phyloP scores from a whole-genome alignment of 1,284 basidiomycete species.

The Ceratobasidium papillatum region DNA sequence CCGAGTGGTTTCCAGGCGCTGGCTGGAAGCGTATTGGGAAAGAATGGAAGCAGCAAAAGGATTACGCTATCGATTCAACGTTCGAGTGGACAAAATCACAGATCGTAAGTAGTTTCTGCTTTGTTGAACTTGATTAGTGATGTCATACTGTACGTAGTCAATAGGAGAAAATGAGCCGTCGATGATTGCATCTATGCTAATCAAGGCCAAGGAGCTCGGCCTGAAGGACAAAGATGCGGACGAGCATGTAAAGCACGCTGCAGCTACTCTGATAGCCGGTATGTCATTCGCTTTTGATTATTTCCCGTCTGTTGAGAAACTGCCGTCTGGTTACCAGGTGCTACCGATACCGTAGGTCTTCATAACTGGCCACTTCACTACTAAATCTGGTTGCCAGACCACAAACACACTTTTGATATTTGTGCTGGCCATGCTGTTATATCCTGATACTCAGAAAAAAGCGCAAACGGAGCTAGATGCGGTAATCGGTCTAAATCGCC shows the following conservation, averaged over 20 bases:
- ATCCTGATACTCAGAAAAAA: conserved; percentile 18
- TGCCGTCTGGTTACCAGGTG: not conserved
- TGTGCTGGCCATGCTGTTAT: conserved; percentile 38
- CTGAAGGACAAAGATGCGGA: not conserved
- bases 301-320: not conserved
- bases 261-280: conserved; percentile 1
- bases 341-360: conserved; percentile 5
- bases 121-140: not conserved
- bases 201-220: not conserved
- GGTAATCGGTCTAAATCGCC: conserved; percentile 9
- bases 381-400: not conserved
- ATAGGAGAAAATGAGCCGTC: not conserved
- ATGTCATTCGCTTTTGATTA: not conserved
- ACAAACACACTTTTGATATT: conserved; percentile 10
- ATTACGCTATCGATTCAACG: not conserved
- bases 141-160: not conserved
- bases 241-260: not conserved
- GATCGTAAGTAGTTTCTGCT: not conserved
- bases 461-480: conserved; percentile 27
- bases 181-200: conserved; percentile 2
- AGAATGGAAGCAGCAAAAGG: not conserved
- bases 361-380: not conserved
- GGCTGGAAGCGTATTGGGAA: not conserved
- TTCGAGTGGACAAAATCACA: not conserved
- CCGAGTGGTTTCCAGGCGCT: conserved; percentile 9